These are phyloP conservation scores for Exserohilum rostratum DNA, from an alignment of 2,329 filamentous ascomycete genomes.

Conservation along the genomic window DNA sequence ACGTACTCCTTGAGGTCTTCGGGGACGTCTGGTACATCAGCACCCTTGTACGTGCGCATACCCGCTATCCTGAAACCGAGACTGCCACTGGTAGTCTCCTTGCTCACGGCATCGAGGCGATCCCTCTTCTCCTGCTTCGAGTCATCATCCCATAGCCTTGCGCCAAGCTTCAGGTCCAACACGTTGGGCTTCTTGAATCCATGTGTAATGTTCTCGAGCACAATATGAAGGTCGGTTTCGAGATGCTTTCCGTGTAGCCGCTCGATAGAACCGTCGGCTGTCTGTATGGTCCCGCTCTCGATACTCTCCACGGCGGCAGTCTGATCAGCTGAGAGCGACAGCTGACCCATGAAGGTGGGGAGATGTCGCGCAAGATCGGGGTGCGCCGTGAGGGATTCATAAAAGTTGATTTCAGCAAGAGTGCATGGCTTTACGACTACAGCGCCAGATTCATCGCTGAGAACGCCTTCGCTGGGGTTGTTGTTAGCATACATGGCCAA, in stretches of 20 bases:
- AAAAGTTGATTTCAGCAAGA: constrained; percentile 83
- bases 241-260: constrained; percentile 67
- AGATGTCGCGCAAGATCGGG: constrained; percentile 79
- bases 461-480: constrained; percentile 77
- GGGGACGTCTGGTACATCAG: constrained; percentile 23
- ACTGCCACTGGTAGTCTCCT: constrained; percentile 63
- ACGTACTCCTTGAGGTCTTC: constrained; percentile 38
- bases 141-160: constrained; percentile 81
- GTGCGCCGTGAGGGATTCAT: constrained; percentile 74
- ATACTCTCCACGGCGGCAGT: constrained; percentile 16
- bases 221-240: constrained; percentile 77
- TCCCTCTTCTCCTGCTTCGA: constrained; percentile 64
- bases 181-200: constrained; percentile 88
- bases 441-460: constrained; percentile 80
- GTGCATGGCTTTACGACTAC: constrained; percentile 96
- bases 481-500: not conserved
- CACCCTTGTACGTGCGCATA: constrained; percentile 64
- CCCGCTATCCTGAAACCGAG: constrained; percentile 70
- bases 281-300: constrained; percentile 39
- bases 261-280: constrained; percentile 34
- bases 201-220: constrained; percentile 81
- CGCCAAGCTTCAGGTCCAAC: constrained; percentile 89
- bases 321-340: constrained; percentile 60
- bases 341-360: constrained; percentile 81
- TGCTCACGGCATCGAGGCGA: constrained; percentile 64